Conservation (phyloP, 2,329 filamentous ascomycete genomes). For the Macrophomina tecta region DNA sequence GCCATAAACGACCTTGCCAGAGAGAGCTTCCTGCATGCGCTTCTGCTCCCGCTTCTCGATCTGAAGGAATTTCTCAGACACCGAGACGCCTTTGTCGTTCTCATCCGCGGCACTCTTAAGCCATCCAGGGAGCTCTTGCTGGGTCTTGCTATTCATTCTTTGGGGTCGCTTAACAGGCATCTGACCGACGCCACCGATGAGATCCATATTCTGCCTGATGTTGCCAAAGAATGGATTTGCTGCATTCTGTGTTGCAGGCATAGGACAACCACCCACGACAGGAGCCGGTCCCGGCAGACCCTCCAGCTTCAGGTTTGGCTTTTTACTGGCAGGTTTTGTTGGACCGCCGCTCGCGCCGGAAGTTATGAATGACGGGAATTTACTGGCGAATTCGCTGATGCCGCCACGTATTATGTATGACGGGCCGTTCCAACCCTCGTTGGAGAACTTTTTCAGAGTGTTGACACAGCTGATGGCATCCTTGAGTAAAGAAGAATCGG, state of each 20-base stretch:
- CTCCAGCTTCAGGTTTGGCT: conserved; percentile 48
- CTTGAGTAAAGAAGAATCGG: conserved; percentile 74
- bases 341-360: neutral
- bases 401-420: conserved; percentile 81
- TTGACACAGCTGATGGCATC: conserved; percentile 83
- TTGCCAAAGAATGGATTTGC: conserved; percentile 94
- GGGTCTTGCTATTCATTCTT: conserved; percentile 54
- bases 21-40: conserved; percentile 86
- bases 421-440: conserved; percentile 78
- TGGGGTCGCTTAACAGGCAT: conserved; percentile 66
- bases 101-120: conserved; percentile 70
- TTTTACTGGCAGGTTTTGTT: neutral
- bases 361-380: conserved; percentile 60
- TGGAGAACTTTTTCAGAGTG: conserved; percentile 90
- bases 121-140: conserved; percentile 74
- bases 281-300: conserved; percentile 65
- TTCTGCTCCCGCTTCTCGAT: conserved; percentile 87
- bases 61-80: conserved; percentile 81
- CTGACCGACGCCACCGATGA: conserved; percentile 91
- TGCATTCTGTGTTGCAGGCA: conserved; percentile 72
- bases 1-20: conserved; percentile 64
- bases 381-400: conserved; percentile 73
- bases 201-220: conserved; percentile 94
- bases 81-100: conserved; percentile 75
- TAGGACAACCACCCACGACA: conserved; percentile 86